Conservation (phyloP, 352 stramenopile genomes). For the Globisporangium megalacanthum region DNA sequence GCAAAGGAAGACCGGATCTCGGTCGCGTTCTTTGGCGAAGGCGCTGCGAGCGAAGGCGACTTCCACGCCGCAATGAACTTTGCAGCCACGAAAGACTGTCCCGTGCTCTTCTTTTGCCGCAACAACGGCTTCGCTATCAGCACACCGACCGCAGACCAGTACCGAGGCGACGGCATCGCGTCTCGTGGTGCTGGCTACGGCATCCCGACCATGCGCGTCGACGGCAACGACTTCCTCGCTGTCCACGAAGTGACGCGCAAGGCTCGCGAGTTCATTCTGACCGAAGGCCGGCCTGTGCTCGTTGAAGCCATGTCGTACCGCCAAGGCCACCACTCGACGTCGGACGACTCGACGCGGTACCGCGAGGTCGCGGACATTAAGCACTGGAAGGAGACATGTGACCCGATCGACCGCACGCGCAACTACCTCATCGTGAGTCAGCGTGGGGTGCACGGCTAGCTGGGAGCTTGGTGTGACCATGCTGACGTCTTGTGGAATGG, state of each 20-base stretch:
- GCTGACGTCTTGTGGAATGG: no score
- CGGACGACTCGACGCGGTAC: conserved; percentile 97
- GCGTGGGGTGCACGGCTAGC: no score
- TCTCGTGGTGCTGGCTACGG: conserved; percentile 93
- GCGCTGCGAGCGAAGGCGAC: conserved; percentile 95
- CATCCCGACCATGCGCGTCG: conserved; percentile 95
- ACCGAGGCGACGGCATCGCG: conserved; percentile 96
- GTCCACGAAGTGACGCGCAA: conserved; percentile 90
- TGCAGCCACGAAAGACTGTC: conserved; percentile 92
- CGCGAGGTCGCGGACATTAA: conserved; percentile 91
- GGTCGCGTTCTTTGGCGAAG: conserved; percentile 97
- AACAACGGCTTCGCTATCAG: conserved; percentile 99
- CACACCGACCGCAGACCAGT: conserved; percentile 95
- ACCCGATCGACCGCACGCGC: conserved; percentile 90
- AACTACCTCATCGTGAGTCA: conserved; percentile 84
- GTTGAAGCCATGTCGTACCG: conserved; percentile 99
- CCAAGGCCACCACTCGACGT: conserved; percentile 97
- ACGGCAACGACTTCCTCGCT: conserved; percentile 97
- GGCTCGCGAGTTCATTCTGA: conserved; percentile 89
- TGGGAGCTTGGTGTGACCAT: no score
- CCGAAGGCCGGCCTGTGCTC: conserved; percentile 89
- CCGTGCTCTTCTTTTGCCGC: conserved; percentile 96
- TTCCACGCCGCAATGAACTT: conserved; percentile 98
- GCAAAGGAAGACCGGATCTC: conserved; percentile 87
- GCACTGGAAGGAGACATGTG: conserved; percentile 82